Percentiles rank a stretch among this genome's conserved stretches.
Conservation (phyloP, 805 yeast genomes). For the Cephaloascus fragrans region DNA sequence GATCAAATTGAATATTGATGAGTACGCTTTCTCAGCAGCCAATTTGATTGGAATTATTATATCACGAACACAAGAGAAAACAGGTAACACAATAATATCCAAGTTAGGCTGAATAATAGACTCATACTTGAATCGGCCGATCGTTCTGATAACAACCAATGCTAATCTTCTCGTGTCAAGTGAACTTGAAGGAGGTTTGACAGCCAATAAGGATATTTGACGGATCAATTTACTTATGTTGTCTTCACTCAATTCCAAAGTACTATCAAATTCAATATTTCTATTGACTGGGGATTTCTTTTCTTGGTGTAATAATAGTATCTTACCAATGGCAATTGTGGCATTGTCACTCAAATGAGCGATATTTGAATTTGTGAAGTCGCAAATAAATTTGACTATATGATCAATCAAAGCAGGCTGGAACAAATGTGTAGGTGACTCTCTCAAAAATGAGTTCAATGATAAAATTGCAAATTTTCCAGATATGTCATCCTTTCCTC, state of each 20-base stretch:
- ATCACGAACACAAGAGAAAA: conserved; percentile 79
- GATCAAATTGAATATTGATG: conserved; percentile 62
- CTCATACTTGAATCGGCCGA: conserved; percentile 51
- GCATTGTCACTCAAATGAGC: conserved; percentile 64
- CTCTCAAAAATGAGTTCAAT: conserved; percentile 70
- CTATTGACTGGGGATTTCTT: conserved; percentile 18
- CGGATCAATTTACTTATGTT: conserved; percentile 30
- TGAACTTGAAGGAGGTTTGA: conserved; percentile 51
- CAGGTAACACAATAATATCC: conserved; percentile 55
- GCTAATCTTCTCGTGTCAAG: conserved; percentile 73
- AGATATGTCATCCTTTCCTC: conserved; percentile 30
- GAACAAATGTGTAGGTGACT: conserved; percentile 60
- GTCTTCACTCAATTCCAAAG: conserved; percentile 33
- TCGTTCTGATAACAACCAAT: conserved; percentile 65
- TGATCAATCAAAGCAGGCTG: conserved; percentile 39
- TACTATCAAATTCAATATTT: conserved; percentile 13
- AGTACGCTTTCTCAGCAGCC: conserved; percentile 87
- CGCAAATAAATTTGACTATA: conserved; percentile 37
- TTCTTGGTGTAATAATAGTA: conserved; percentile 45
- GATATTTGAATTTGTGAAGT: conserved; percentile 28
- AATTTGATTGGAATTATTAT: conserved; percentile 83
- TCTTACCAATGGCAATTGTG: conserved; percentile 72
- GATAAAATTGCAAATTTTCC: conserved; percentile 61
- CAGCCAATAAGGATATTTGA: conserved; percentile 38
- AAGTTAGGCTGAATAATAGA: conserved; percentile 40